Evolutionary conservation across 2,329 filamentous ascomycete genomes (phyloP), one percentile per base, ranked within the genome.

Genomic region (Paraphoma sp.): DNA sequence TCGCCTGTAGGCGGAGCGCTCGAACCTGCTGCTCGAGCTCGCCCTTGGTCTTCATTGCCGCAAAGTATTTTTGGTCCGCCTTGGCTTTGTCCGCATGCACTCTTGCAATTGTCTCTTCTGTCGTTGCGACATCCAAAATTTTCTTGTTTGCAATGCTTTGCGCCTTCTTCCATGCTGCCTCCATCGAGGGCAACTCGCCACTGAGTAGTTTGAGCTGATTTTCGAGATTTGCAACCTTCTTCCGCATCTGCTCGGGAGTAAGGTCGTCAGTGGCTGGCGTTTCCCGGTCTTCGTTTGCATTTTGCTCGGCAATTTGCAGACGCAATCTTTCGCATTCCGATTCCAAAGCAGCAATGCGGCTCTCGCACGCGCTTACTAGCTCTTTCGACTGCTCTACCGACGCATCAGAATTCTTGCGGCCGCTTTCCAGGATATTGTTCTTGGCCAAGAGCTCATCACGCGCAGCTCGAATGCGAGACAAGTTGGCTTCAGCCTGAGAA

Each of bases 11-110:
- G 58, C 92, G 88, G 55, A 97, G 80, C 3, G 89, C 86, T 65
- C 91, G 85, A 45, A 96, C 89, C 78, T 98, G 94, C 56, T 86
- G 84, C 55, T 93, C 89, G 48, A 92, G 86, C 44, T 90, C 89
- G 70, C 98, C 94, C 71, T 94, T 96, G 65, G 93, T 90, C 74
- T 97, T 97, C 83, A 96, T 93, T 8, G 93, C 92, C 1, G 91
- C 92, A 76, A 98, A 98, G 74, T 96, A 99, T 78, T 98, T 98
- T 72, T 98, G 94, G 71, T 99, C 95, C 1, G 94, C 94, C 77
- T 97, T 98, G 63, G 89, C 88, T 80, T 99, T 99, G 78, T 99
- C 93, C 0, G 92, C 91, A 41, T 86, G 87, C 17, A 96, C 80
- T 23, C 90, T 82, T 16, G 86, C 80, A 38, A 94, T 82, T 60